Conservation (phyloP, 345 rosid genomes). For the Ailanthus altissimus region DNA sequence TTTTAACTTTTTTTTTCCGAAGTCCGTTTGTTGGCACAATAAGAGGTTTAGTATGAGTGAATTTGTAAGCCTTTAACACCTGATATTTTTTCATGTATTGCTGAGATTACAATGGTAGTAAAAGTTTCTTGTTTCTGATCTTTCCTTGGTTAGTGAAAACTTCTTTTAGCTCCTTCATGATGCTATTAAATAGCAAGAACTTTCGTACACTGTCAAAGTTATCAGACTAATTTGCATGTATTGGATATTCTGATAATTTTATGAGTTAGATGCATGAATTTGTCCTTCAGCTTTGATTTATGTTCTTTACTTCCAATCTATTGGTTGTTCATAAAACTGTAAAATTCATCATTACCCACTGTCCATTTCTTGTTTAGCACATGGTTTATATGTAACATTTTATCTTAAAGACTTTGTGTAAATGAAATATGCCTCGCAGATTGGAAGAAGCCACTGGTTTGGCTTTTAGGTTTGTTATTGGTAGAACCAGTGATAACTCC, state of each 20-base stretch:
- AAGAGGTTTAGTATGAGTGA: not conserved
- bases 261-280: not conserved
- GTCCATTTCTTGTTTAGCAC: not conserved
- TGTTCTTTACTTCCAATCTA: not conserved
- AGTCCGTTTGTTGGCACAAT: not conserved
- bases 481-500: slow-evolving; percentile 54
- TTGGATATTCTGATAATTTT: not conserved
- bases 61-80: not conserved
- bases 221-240: not conserved
- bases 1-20: not conserved
- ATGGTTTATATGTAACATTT: not conserved
- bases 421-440: slow-evolving; percentile 34
- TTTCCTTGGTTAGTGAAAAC: not conserved
- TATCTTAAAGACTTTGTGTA: not conserved
- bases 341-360: not conserved
- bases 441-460: slow-evolving; percentile 91
- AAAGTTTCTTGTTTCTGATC: not conserved
- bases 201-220: not conserved
- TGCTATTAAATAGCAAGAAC: not conserved
- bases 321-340: not conserved
- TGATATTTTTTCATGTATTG: not conserved
- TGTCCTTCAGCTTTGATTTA: not conserved
- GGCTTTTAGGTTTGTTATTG: slow-evolving; percentile 77
- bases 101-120: not conserved
- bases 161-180: not conserved